These are phyloP conservation scores for Fusarium sp. DNA, from an alignment of 2,329 filamentous ascomycete genomes.

Conservation along the genomic window DNA sequence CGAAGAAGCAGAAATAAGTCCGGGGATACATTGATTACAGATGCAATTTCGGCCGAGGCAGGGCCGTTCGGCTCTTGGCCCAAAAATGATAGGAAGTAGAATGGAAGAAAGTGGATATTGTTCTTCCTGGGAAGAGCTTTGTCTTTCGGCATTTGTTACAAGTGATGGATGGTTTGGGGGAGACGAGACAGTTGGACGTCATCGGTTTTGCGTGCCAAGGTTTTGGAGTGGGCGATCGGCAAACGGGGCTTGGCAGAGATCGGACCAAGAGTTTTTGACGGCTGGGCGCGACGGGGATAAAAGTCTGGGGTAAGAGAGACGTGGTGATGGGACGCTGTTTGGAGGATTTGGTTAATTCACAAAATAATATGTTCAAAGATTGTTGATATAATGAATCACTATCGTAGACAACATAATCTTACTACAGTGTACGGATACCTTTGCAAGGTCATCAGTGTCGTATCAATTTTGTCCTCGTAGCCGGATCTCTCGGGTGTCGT, in stretches of 20 bases:
- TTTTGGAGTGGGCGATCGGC: slow-evolving; percentile 24
- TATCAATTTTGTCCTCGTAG: background rate
- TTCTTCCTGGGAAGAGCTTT: too few species aligned
- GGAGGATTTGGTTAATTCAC: background rate
- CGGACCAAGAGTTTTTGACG: background rate
- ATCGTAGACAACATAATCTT: background rate
- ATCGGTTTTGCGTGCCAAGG: slow-evolving; percentile 23
- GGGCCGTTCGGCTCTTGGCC: slow-evolving; percentile 33
- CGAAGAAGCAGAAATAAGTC: background rate
- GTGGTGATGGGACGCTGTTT: background rate
- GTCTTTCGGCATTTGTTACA: background rate
- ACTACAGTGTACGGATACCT: background rate
- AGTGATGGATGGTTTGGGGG: background rate
- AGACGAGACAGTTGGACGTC: slow-evolving; percentile 14
- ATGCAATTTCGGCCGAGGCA: slow-evolving; percentile 36
- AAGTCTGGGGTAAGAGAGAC: slow-evolving; percentile 8
- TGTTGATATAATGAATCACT: background rate
- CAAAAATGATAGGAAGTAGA: background rate
- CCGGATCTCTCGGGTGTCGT: slow-evolving; percentile 39
- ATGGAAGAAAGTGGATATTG: background rate
- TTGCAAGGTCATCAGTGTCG: background rate
- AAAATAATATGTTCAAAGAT: too few species aligned
- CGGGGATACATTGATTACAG: slow-evolving; percentile 16
- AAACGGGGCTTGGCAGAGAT: slow-evolving; percentile 23
- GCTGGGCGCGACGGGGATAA: slow-evolving; percentile 2